These are phyloP conservation scores for Aspergillus sp. DNA, from an alignment of 2,329 filamentous ascomycete species.

Conservation along the genomic window DNA sequence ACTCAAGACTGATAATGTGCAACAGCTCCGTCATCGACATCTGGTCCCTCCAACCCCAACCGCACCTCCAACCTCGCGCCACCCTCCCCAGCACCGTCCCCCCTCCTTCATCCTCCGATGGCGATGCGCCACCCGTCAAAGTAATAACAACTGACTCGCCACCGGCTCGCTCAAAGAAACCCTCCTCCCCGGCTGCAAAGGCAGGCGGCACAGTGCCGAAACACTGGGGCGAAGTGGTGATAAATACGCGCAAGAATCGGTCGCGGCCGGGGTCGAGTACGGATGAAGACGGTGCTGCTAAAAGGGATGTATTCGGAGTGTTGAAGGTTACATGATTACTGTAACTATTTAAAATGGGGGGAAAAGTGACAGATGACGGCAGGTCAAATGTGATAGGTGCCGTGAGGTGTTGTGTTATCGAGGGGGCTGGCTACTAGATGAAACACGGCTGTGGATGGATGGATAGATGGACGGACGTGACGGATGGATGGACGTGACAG, in stretches of 20 bases:
- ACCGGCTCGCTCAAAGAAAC: constrained; percentile 17
- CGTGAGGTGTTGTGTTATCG: background rate
- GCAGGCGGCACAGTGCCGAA: constrained; percentile 35
- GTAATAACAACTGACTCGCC: constrained; percentile 16
- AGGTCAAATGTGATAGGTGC: background rate
- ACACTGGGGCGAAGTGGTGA: constrained; percentile 48
- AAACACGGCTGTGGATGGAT: background rate
- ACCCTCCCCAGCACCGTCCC: constrained; percentile 36
- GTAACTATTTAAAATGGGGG: background rate
- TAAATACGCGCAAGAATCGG: constrained; percentile 41
- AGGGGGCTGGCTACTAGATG: too few relatives aligned
- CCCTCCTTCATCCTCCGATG: constrained; percentile 26
- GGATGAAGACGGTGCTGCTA: constrained; percentile 19
- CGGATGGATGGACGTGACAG: background rate
- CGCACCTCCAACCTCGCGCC: constrained; percentile 41
- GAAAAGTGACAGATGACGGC: background rate
- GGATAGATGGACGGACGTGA: background rate
- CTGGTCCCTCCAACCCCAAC: constrained; percentile 47
- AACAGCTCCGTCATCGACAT: constrained; percentile 47
- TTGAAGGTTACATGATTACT: constrained; percentile 34
- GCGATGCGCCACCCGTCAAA: constrained; percentile 20
- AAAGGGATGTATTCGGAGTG: constrained; percentile 43
- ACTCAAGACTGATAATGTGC: background rate
- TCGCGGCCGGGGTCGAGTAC: constrained; percentile 28
- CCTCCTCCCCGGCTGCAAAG: constrained; percentile 17